phyloP scores from a whole-genome alignment of 331 rosid species.

The Quercus tomentella region DNA sequence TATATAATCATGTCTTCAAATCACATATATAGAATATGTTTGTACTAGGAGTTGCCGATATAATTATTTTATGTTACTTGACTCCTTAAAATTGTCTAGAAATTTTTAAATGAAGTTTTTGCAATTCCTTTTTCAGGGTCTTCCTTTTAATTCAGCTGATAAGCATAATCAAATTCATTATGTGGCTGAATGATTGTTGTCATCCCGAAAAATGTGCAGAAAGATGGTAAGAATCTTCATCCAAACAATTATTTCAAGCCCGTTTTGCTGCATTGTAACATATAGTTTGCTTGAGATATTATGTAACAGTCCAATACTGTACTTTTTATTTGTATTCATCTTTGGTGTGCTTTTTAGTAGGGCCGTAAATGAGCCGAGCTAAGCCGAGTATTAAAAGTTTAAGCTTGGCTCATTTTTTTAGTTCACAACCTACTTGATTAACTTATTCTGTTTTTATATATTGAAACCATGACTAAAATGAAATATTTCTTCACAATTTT shows the following conservation, averaged over 20 bases:
- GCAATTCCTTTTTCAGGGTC: slow-evolving; percentile 59
- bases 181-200: slow-evolving; percentile 75
- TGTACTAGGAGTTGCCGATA: neutral
- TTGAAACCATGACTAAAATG: no score
- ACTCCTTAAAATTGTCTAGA: neutral
- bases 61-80: neutral
- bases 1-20: slow-evolving; percentile 5
- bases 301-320: neutral
- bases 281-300: neutral
- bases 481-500: no score
- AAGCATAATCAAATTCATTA: slow-evolving; percentile 87
- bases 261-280: neutral
- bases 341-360: neutral
- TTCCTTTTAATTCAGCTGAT: slow-evolving; percentile 91
- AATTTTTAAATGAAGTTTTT: slow-evolving; percentile 8
- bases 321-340: neutral
- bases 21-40: neutral
- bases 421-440: no score
- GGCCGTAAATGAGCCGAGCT: no score
- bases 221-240: slow-evolving; percentile 59
- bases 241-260: neutral
- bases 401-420: no score
- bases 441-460: no score
- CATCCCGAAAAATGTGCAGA: slow-evolving; percentile 52
- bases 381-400: no score